Conservation (phyloP, 768 basidiomycete genomes). For the Piloderma croceum region DNA sequence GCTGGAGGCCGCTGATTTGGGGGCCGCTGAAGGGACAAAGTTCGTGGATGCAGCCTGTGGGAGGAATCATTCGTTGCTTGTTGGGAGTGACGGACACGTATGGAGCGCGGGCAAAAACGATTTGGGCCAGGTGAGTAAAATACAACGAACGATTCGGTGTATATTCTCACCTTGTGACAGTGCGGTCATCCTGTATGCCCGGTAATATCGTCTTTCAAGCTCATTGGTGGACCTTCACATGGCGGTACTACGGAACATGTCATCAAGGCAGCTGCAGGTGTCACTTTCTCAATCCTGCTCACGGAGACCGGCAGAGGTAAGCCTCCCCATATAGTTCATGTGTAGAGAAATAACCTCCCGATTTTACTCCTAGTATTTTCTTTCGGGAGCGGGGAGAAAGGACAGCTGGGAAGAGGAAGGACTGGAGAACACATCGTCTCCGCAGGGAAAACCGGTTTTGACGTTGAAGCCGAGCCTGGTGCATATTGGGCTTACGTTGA, state of each 20-base stretch:
- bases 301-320: conserved; percentile 77
- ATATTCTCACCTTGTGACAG: conserved; percentile 30
- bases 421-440: conserved; percentile 90
- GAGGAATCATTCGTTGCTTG: conserved; percentile 73
- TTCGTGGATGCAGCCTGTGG: conserved; percentile 85
- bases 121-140: conserved; percentile 60
- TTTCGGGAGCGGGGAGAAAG: conserved; percentile 88
- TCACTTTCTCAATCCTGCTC: conserved; percentile 79
- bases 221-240: conserved; percentile 51
- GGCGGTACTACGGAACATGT: conserved; percentile 60
- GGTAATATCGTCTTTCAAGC: conserved; percentile 63
- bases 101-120: conserved; percentile 84
- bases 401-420: conserved; percentile 88
- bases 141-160: background rate
- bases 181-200: conserved; percentile 65
- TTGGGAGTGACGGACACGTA: conserved; percentile 73
- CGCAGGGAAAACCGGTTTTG: conserved; percentile 79
- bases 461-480: conserved; percentile 71
- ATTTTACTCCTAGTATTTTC: conserved; percentile 56
- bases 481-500: too few relatives aligned
- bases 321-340: conserved; percentile 10
- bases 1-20: conserved; percentile 53
- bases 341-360: background rate
- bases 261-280: conserved; percentile 72
- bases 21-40: conserved; percentile 48